Base-by-base conservation (phyloP, 2,329 filamentous ascomycete species). In the Sclerotinia nivalis region DNA sequence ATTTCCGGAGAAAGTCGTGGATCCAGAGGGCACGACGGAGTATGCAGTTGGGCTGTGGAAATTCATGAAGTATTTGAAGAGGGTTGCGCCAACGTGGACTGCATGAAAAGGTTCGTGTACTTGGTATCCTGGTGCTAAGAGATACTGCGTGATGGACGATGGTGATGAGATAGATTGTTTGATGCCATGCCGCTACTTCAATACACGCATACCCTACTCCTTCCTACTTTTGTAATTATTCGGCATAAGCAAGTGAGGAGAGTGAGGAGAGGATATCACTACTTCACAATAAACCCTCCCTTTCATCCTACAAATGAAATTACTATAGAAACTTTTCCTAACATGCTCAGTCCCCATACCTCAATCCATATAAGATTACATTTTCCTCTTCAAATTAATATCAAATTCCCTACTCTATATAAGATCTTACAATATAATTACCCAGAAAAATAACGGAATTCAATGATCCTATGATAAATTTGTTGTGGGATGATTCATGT, bases 11-110 rank as follows among this genome's bases (percentile, higher is more conserved):
- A 80, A 82, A 34, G 87, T 89, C 8, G 83, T 83, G 12, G 88
- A 90, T 80, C 88, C 87, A 0, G 79, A 83, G 54, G 87, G 87
- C 0, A 89, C 89, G 76, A 84, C 87, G 10, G 87, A 89, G 78
- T 82, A 84, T 74, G 86, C 86, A 0, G 88, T 90, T 65, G 88
- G 88, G 0, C 84, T 89, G 75, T 88, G 82, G 76, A 90, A 90
- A 78, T 90, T 90, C 73, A 89, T 89, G 87, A 87, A 83, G 60
- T 89, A 85, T 74, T 77, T 88, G 68, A 85, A 86, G 78, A 83
- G 81, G 71, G 86, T 87, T 6, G 80, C 82, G 28, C 85, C 85
- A 22, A 77, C 80, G 25, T 89, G 87, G 87, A 74, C 60, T 28
- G 68, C 66, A 12, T 68, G 54, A 70, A 18, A 8, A 25, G 25